Conservation (phyloP, 2,329 filamentous ascomycete genomes). For the Ophiostoma sp. region DNA sequence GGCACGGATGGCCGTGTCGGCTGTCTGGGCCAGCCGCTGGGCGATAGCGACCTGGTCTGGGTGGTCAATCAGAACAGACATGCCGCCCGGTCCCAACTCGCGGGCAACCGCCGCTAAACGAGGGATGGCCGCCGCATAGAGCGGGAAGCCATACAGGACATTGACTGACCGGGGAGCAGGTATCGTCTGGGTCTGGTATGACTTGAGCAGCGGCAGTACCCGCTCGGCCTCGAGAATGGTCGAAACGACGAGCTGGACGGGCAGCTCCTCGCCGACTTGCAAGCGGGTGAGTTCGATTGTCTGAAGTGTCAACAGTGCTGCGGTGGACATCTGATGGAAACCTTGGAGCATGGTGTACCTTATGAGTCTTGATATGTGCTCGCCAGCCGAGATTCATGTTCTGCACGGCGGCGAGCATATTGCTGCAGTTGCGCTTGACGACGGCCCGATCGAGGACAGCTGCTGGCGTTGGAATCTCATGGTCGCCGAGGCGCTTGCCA, state of each 20-base stretch:
- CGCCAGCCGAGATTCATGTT: constrained; percentile 66
- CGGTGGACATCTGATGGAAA: no score
- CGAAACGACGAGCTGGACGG: constrained; percentile 67
- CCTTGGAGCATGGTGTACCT: no score
- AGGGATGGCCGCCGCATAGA: constrained; percentile 60
- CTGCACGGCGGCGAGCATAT: constrained; percentile 67
- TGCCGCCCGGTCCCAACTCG: constrained; percentile 54
- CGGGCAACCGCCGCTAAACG: constrained; percentile 60
- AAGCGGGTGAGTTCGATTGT: constrained; percentile 33
- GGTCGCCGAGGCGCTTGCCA: constrained; percentile 49
- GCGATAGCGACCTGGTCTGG: constrained; percentile 55
- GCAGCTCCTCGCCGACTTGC: constrained; percentile 30
- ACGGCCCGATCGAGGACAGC: constrained; percentile 68
- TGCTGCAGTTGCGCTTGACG: constrained; percentile 65
- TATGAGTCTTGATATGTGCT: constrained; percentile 82
- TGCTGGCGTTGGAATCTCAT: constrained; percentile 66
- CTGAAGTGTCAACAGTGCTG: constrained; percentile 24
- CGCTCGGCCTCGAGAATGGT: constrained; percentile 74
- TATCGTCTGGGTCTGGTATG: constrained; percentile 52
- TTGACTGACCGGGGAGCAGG: constrained; percentile 58
- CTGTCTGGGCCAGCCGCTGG: constrained; percentile 23
- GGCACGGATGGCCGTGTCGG: constrained; percentile 48
- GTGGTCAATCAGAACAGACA: constrained; percentile 72
- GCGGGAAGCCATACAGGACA: constrained; percentile 71
- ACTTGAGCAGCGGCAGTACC: constrained; percentile 59